phyloP scores from a whole-genome alignment of 176 grass and related monocot genomes.

The Avena insularis region DNA sequence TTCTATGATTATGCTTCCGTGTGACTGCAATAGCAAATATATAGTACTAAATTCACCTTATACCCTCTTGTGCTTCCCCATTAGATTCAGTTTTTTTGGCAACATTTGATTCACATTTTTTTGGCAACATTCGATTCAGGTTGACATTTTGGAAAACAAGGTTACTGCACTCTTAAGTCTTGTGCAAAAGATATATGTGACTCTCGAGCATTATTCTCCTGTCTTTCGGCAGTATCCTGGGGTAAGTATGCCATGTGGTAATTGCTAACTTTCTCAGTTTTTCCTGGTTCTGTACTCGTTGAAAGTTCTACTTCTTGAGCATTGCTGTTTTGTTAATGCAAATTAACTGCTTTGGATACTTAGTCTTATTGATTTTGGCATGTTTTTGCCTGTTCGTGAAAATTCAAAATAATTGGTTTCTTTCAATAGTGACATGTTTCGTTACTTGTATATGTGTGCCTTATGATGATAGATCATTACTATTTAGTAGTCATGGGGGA shows the following conservation, averaged over 20 bases:
- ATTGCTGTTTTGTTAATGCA: constrained; percentile 13
- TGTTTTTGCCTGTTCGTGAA: constrained; percentile 29
- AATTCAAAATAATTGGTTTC: not conserved
- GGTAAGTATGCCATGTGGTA: constrained; percentile 54
- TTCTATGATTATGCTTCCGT: constrained; percentile 21
- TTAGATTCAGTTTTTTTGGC: constrained; percentile 47
- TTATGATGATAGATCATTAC: constrained; percentile 4
- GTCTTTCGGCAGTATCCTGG: constrained; percentile 90
- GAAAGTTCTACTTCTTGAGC: constrained; percentile 13
- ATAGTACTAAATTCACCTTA: constrained; percentile 14
- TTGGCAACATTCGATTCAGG: constrained; percentile 52
- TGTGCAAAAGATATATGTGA: constrained; percentile 89
- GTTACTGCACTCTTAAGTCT: constrained; percentile 76
- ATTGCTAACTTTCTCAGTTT: constrained; percentile 35
- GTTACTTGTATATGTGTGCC: not conserved
- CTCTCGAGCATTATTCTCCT: constrained; percentile 84
- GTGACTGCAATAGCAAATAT: constrained; percentile 8
- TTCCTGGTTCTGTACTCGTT: constrained; percentile 9
- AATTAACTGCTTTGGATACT: constrained; percentile 13
- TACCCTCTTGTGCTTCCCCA: constrained; percentile 27
- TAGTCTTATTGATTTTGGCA: not conserved
- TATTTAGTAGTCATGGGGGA: constrained; percentile 13
- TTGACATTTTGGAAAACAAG: constrained; percentile 80
- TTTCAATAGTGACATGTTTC: constrained; percentile 1
- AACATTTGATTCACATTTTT: not conserved